Base-by-base conservation (phyloP, 1,284 basidiomycete species). In the Ganoderma leucocontextum region DNA sequence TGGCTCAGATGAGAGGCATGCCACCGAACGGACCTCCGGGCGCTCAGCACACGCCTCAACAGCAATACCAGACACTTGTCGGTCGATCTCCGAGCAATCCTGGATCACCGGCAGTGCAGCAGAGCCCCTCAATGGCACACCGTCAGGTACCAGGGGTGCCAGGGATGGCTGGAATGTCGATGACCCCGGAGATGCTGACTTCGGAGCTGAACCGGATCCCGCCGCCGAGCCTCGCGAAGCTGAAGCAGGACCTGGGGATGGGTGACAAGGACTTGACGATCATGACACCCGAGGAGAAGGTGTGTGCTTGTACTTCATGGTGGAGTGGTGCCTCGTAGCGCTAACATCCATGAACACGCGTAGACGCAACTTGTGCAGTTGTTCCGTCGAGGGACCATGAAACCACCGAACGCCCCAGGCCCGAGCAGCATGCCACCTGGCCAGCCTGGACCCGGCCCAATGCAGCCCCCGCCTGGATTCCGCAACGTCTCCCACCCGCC, bases 71-170 rank as follows among this genome's bases (percentile, higher is more conserved):
- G 19, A 81, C 81, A 63, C 71, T 76, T 13, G 84, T 76, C 17
- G 84, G 81, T 2, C 80, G 87, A 60, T 85, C 89, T 12, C 86
- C 87, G 10, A 90, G 89, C 74, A 82, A 89, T 62, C 83, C 88
- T 36, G 85, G 79, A 5, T 86, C 87, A 0, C 88, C 89, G 0
- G 81, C 82, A 33, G 77, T 82, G 63, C 74, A 78, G 25, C 86
- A 78, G 2, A 91, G 90, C 72, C 90, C 90, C 15, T 87, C 86
- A 8, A 65, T 91, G 73, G 78, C 81, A 4, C 72, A 81, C 47
- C 84, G 87, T 13, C 83, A 85, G 70, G 79, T 83, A 0, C 83
- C 85, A 4, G 47, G 47, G 12, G 22, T 49, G 47, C 22, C 47
- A 59, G 63, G 33, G 57, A 70, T 63, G 65, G 52, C 61, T 12